Percentiles rank a stretch among this genome's conserved stretches.
These are phyloP conservation scores for Pinus albicaulis DNA, from an alignment of 75 land plant species.

Conservation along the genomic window DNA sequence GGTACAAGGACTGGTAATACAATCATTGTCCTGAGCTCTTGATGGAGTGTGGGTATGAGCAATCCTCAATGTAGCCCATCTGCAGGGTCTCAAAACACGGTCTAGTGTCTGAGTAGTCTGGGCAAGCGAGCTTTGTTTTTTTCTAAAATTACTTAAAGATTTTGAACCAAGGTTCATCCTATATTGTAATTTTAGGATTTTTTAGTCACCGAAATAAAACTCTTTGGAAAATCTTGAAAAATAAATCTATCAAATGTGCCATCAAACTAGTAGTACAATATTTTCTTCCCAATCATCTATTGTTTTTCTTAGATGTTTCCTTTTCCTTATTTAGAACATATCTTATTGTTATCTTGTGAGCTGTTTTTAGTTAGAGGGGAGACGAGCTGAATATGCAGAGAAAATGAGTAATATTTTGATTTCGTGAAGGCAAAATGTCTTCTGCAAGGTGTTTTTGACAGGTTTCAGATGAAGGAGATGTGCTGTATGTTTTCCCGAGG, in stretches of 20 bases:
- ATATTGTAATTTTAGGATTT: neutral
- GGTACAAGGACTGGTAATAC: too few species aligned
- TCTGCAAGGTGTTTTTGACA: constrained; percentile 39
- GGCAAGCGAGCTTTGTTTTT: too few species aligned
- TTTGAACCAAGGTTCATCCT: neutral
- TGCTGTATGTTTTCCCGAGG: constrained; percentile 87
- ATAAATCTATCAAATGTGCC: neutral
- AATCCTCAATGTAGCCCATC: too few species aligned
- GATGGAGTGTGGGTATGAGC: too few species aligned
- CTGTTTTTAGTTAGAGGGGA: neutral
- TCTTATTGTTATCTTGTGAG: neutral
- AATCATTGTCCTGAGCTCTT: too few species aligned
- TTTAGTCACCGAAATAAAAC: neutral
- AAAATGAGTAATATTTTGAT: constrained; percentile 14
- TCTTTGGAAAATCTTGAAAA: neutral
- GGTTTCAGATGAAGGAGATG: constrained; percentile 99
- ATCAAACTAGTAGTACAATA: neutral
- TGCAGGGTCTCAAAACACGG: too few species aligned
- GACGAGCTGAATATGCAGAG: constrained; percentile 1
- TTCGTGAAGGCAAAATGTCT: constrained; percentile 23
- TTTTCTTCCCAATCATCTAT: neutral
- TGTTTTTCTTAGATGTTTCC: neutral
- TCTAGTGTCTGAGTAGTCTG: too few species aligned
- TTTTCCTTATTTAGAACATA: neutral
- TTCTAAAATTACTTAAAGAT: neutral